phyloP scores from a whole-genome alignment of 2,329 filamentous ascomycete species.

The Aspergillus sp. region DNA sequence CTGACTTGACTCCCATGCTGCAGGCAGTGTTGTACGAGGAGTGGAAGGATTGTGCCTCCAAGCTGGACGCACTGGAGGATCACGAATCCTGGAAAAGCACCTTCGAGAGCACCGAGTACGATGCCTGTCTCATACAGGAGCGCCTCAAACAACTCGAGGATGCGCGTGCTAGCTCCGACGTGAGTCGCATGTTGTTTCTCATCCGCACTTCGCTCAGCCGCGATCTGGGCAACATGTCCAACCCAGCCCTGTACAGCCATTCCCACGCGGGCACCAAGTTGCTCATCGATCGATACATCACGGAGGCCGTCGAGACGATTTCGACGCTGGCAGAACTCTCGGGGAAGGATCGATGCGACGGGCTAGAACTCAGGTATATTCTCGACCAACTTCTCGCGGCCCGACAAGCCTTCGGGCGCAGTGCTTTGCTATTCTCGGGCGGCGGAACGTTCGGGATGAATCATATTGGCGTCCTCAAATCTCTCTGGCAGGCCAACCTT shows the following conservation, averaged over 20 bases:
- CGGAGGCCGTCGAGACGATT: constrained; percentile 74
- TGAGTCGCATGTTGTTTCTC: constrained; percentile 74
- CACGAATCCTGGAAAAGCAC: constrained; percentile 80
- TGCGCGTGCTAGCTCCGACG: constrained; percentile 69
- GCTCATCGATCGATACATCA: constrained; percentile 83
- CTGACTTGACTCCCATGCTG: neutral
- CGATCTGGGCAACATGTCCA: constrained; percentile 82
- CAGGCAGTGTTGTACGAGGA: constrained; percentile 68
- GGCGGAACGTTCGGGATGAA: constrained; percentile 91
- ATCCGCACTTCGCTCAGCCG: constrained; percentile 78
- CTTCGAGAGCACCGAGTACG: constrained; percentile 66
- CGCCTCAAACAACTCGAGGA: constrained; percentile 73
- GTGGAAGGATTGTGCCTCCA: constrained; percentile 73
- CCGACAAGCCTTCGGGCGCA: constrained; percentile 80
- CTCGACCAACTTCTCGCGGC: constrained; percentile 70
- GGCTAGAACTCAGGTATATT: constrained; percentile 58
- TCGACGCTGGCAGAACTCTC: constrained; percentile 65
- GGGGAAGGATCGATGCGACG: constrained; percentile 51
- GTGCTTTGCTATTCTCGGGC: constrained; percentile 77
- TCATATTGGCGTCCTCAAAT: constrained; percentile 83
- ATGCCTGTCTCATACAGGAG: constrained; percentile 65
- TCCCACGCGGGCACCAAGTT: constrained; percentile 83
- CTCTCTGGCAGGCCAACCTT: constrained; percentile 70
- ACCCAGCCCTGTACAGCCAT: constrained; percentile 77
- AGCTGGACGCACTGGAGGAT: constrained; percentile 76